Conservation (phyloP, 257 asterid species). For the Solanum virginianum region DNA sequence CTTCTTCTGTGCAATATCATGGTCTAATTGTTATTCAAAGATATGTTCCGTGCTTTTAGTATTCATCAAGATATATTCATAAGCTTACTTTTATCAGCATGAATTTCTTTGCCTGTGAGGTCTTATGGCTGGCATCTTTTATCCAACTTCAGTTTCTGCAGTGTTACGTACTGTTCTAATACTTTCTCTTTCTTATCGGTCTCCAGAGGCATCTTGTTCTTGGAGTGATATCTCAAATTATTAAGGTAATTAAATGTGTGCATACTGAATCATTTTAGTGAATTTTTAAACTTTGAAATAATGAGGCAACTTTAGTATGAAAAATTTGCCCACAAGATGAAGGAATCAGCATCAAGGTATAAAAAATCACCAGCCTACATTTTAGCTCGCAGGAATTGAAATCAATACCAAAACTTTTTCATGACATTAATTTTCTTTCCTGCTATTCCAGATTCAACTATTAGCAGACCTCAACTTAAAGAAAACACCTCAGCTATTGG, state of each 20-base stretch:
- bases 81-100: not conserved
- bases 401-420: not conserved
- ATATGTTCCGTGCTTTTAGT: not conserved
- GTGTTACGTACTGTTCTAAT: constrained; percentile 8
- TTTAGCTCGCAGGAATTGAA: not conserved
- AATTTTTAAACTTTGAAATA: not conserved
- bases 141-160: not conserved
- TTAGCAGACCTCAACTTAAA: constrained; percentile 6
- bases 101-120: not conserved
- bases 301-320: not conserved
- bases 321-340: not conserved
- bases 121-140: not conserved
- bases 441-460: constrained; percentile 42
- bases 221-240: constrained; percentile 91
- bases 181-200: constrained; percentile 4
- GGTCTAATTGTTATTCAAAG: not conserved
- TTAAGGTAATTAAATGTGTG: constrained; percentile 49
- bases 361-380: not conserved
- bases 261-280: not conserved
- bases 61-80: not conserved
- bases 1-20: not conserved
- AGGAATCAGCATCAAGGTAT: not conserved
- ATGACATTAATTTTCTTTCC: not conserved
- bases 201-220: constrained; percentile 98
- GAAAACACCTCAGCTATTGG: constrained; percentile 66